Percentiles rank a stretch among this genome's conserved stretches.
phyloP scores from a whole-genome alignment of 306 rosid genomes.

The Medicago ruthenica region DNA sequence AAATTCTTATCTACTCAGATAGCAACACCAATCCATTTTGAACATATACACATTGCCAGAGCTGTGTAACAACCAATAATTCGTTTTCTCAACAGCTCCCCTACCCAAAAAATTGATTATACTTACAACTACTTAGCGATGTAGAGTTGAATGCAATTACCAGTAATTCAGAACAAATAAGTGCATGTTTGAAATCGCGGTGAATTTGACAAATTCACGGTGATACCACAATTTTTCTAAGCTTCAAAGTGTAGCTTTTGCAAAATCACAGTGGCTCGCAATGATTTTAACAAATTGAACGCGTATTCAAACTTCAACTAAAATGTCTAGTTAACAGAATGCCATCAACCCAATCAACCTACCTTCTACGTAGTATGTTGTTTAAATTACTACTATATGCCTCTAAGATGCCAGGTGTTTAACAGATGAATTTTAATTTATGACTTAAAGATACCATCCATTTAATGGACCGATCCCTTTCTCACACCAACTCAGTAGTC shows the following conservation, averaged over 20 bases:
- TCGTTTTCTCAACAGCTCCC: constrained; percentile 2
- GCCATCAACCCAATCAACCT: constrained; percentile 1
- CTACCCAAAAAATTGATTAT: constrained; percentile 1
- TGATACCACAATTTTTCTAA: too few relatives aligned
- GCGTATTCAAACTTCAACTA: neutral
- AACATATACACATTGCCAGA: neutral
- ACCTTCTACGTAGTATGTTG: neutral
- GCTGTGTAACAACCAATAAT: constrained; percentile 6
- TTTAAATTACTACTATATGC: neutral
- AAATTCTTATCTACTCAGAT: constrained; percentile 25
- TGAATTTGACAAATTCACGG: neutral
- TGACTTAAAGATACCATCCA: neutral
- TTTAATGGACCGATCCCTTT: constrained; percentile 1
- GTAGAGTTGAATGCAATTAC: neutral
- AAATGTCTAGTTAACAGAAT: neutral
- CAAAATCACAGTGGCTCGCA: neutral
- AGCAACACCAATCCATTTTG: constrained; percentile 6
- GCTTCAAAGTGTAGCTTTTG: neutral
- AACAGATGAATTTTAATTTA: constrained; percentile 1
- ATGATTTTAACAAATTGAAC: neutral
- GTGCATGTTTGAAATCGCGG: neutral
- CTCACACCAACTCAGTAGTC: constrained; percentile 14
- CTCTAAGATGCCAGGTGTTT: constrained; percentile 19
- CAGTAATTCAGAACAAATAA: neutral
- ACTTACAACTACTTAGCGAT: constrained; percentile 1